Base-by-base conservation (phyloP, 768 basidiomycete species). In the Lentinula aciculospora region DNA sequence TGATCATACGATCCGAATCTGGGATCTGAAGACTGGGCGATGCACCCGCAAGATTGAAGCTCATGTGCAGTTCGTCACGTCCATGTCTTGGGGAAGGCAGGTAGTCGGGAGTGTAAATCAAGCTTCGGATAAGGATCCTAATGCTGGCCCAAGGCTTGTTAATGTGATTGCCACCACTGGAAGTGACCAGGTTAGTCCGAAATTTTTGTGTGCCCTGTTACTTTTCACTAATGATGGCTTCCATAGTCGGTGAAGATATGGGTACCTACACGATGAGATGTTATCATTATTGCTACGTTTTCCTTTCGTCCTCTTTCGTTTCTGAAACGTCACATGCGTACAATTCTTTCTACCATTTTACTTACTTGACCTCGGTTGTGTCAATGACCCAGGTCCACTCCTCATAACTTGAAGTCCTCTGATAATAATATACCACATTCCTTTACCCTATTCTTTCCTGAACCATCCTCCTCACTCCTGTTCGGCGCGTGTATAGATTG, bases 1-100 rank as follows among this genome's bases (percentile, higher is more conserved):
- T 68, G 86, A 89, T 76, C 81, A 86, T 68, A 83, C 86, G 15
- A 78, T 88, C 58, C 82, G 84, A 15, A 75, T 88, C 3, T 89
- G 88, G 87, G 87, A 89, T 58, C 68, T 89, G 36, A 73, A 75
- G 27, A 82, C 82, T 3, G 88, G 88, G 0, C 74, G 86, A 50
- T 87, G 85, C 62, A 74, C 78, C 58, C 86, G 86, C 72, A 83
- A 81, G 15, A 75, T 90, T 34, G 83, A 84, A 60, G 84, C 83
- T 3, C 84, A 86, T 65, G 73, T 73, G 32, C 81, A 82, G 63
- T 84, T 85, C 62, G 81, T 86, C 8, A 76, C 79, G 2, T 79
- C 76, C 23, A 75, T 87, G 62, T 70, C 80, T 6, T 86, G 85
- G 85, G 84, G 83, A 42, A 68, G 83, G 27, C 73, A 75, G 42